Evolutionary conservation across 1,284 basidiomycete species (phyloP).

Genomic region (Rhodotorula glutinis): DNA sequence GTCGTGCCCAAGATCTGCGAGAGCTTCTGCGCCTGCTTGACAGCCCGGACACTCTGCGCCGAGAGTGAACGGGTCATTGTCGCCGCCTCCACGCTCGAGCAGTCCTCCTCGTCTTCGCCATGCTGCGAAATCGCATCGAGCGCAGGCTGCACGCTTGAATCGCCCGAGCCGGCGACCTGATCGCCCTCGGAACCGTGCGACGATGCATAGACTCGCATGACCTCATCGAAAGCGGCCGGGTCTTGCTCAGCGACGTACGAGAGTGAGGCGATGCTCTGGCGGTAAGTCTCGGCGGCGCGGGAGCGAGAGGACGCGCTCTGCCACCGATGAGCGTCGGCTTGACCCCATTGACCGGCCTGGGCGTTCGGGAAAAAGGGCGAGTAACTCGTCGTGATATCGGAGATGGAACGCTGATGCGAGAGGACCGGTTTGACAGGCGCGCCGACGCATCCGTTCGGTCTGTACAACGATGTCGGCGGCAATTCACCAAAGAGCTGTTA

Average conservation of each 20-base stretch:
- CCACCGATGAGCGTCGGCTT: neutral
- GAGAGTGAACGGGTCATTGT: neutral
- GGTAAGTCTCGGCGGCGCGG: slow-evolving; percentile 21
- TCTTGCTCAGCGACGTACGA: slow-evolving; percentile 20
- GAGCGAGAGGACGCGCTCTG: neutral
- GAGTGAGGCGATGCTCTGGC: slow-evolving; percentile 21
- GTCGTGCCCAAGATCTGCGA: slow-evolving; percentile 25
- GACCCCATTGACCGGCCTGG: neutral
- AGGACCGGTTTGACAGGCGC: neutral
- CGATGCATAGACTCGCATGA: slow-evolving; percentile 15
- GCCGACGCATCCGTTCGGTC: neutral
- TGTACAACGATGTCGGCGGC: slow-evolving; percentile 24
- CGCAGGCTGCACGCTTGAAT: neutral
- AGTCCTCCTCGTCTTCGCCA: neutral
- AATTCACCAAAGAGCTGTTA: slow-evolving; percentile 33
- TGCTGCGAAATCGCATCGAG: neutral
- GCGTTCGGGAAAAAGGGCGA: slow-evolving; percentile 3
- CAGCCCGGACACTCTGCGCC: slow-evolving; percentile 4
- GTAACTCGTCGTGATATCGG: slow-evolving; percentile 7
- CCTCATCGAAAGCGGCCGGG: slow-evolving; percentile 24
- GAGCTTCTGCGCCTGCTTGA: slow-evolving; percentile 31
- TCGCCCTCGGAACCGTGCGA: too few species aligned
- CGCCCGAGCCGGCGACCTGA: too few species aligned
- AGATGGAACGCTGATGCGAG: slow-evolving; percentile 20
- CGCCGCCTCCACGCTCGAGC: neutral